Conservation (phyloP, 768 basidiomycete species). For the Calvatia gigantea region DNA sequence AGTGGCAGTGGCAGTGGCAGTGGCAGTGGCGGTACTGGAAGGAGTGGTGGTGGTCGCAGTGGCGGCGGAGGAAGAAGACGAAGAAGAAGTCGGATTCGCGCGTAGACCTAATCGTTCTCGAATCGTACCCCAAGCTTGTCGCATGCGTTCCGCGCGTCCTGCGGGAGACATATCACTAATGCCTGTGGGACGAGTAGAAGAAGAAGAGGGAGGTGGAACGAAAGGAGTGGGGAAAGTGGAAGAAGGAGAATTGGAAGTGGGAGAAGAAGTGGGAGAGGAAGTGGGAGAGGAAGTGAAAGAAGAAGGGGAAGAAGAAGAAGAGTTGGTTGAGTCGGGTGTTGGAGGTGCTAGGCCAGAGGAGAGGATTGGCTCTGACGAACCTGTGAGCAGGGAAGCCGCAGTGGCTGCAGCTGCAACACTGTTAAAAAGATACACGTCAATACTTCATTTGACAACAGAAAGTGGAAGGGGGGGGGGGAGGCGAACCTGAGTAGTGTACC, state of each 20-base stretch:
- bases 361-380: conserved; percentile 63
- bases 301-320: conserved; percentile 5
- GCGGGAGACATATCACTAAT: conserved; percentile 28
- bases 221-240: conserved; percentile 36
- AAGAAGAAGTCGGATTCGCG: conserved; percentile 19
- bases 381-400: conserved; percentile 78
- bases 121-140: conserved; percentile 65
- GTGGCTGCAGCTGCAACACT: conserved; percentile 93
- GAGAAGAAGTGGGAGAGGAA: conserved; percentile 16
- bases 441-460: background rate
- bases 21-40: background rate
- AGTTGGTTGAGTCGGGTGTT: conserved; percentile 8
- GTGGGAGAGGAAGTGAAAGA: conserved; percentile 19
- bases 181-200: conserved; percentile 33
- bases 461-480: conserved; percentile 1
- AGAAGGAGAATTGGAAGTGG: background rate
- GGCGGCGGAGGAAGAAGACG: conserved; percentile 16
- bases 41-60: conserved; percentile 10
- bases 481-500: conserved; percentile 78
- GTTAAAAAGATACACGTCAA: conserved; percentile 11
- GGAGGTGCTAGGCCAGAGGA: conserved; percentile 50
- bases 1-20: background rate
- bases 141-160: conserved; percentile 45
- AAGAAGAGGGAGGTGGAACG: conserved; percentile 13
- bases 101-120: conserved; percentile 65